Conservation (phyloP, 805 yeast genomes). For the Ogataea pini region DNA sequence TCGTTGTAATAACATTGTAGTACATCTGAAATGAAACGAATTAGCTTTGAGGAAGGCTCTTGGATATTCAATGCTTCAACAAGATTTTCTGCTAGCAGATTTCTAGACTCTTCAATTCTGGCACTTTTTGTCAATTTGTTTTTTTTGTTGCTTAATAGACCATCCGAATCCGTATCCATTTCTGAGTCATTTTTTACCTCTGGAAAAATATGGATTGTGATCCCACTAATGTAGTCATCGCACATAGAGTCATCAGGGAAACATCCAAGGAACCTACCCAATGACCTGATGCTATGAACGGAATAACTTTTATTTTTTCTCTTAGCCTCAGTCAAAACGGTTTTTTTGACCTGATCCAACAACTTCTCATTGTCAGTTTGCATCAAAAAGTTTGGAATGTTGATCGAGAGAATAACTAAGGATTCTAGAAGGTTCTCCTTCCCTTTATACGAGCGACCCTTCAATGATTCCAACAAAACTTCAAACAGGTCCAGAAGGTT, state of each 20-base stretch:
- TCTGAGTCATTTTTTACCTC: constrained; percentile 37
- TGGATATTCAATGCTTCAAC: constrained; percentile 42
- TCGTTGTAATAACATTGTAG: constrained; percentile 30
- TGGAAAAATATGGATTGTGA: constrained; percentile 19
- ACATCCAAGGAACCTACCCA: constrained; percentile 47
- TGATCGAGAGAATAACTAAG: constrained; percentile 55
- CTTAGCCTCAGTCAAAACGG: constrained; percentile 59
- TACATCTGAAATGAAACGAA: constrained; percentile 39
- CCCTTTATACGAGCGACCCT: constrained; percentile 87
- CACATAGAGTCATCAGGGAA: constrained; percentile 37
- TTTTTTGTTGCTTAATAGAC: constrained; percentile 22
- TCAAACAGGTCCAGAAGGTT: constrained; percentile 44
- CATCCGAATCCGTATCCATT: constrained; percentile 40
- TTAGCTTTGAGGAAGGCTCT: constrained; percentile 43
- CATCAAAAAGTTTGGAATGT: constrained; percentile 41
- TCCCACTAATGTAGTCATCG: constrained; percentile 40
- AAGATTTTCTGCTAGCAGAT: constrained; percentile 14
- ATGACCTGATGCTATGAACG: constrained; percentile 49
- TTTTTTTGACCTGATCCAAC: constrained; percentile 40
- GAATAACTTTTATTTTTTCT: constrained; percentile 69
- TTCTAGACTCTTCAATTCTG: constrained; percentile 23
- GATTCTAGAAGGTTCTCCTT: constrained; percentile 77
- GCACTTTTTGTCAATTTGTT: constrained; percentile 23
- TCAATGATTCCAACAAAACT: constrained; percentile 57
- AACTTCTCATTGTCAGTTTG: constrained; percentile 32